Base-by-base conservation (phyloP, 805 yeast species). In the Cyberlindnera nakhonratchasimensis region DNA sequence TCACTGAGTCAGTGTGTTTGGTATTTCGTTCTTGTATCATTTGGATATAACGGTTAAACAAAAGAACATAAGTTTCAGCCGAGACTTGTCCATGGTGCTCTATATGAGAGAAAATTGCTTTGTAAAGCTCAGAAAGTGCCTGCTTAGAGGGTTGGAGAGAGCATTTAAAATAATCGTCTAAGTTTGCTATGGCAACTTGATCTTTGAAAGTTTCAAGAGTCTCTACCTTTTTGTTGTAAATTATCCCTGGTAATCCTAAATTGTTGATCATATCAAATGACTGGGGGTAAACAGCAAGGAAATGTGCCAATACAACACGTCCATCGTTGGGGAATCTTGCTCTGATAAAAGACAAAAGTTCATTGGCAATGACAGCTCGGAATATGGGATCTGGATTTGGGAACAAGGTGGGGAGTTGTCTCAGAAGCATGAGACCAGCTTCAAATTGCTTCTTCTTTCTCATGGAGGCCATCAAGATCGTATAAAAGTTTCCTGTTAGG, bases 291-390 rank as follows among this genome's bases (percentile, higher is more conserved):
- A 54, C 39, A 1, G 56, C 47, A 5, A 49, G 24, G 23, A 55
- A 52, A 34, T 57, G 56, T 10, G 57, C 54, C 19, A 55, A n/a
- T 0, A 56, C 43, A 3, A 56, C 32, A 17, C 44, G 42, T 1
- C 56, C 50, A 18, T 54, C 51, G 18, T 33, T 40, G 3, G 50
- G 49, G 29, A 54, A 55, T 10, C 49, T 42, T 5, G 43, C 40
- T 20, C 54, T 42, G 7, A 57, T 28, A 12, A 53, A 24, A 3
- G 41, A 40, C 1, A 57, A 18, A 1, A 57, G 37, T 17, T 57
- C 61, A 23, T 34, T 51, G 9, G 42, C 32, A n/a, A 51, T 29
- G 8, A 46, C 4, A 1, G 18, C 10, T 26, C 39, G 48, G 26
- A 35, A 29, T 6, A 26, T 8, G 1, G 40, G 37, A 20, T 41